Base-by-base conservation (phyloP, 2,329 filamentous ascomycete genomes). In the Emericellopsis atlantica region DNA sequence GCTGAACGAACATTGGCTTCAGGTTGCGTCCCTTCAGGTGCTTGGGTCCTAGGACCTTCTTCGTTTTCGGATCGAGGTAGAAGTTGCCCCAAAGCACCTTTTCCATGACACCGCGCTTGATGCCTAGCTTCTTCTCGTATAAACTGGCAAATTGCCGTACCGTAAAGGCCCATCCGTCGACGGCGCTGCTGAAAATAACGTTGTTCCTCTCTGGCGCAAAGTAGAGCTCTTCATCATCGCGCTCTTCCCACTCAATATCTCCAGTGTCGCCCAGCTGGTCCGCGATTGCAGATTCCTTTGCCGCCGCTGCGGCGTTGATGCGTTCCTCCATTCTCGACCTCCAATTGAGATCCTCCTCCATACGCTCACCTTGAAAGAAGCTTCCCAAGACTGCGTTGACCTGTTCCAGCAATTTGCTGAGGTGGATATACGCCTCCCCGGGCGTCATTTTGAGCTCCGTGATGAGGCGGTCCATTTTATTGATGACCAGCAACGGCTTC, bases 141-240 rank as follows among this genome's bases (percentile, higher is more conserved):
- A 96, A 67, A 32, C 77, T 77, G 15, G 92, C 89, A 57, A 98
- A 98, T 53, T 98, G 92, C 39, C 88, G 78, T 39, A 95, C 81
- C 0, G 92, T 98, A 54, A 98, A 98, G 3, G 92, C 92, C 92
- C 92, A 98, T n/a, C 92, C 92, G 56, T 98, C 92, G 43, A 95
- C 83, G 44, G 92, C 92, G 57, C 90, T 96, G 66, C 87, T 88
- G 59, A 98, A 98, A 48, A 98, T 96, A 59, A 98, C 92, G 55
- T 98, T 98, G 60, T 95, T 95, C 62, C 90, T 94, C 56, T 98
- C 92, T 0, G 92, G 92, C 1, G 92, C 87, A 62, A 98, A 98
- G 60, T 98, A 98, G 22, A 98, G 80, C 58, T 95, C 89, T 58
- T 96, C 89, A 54, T 98, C 92, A 53, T 95, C 89, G 50, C 80